Evolutionary conservation across 2,329 filamentous ascomycete species (phyloP), one percentile per base, ranked within the genome.

Genomic region (Alternaria sp.): DNA sequence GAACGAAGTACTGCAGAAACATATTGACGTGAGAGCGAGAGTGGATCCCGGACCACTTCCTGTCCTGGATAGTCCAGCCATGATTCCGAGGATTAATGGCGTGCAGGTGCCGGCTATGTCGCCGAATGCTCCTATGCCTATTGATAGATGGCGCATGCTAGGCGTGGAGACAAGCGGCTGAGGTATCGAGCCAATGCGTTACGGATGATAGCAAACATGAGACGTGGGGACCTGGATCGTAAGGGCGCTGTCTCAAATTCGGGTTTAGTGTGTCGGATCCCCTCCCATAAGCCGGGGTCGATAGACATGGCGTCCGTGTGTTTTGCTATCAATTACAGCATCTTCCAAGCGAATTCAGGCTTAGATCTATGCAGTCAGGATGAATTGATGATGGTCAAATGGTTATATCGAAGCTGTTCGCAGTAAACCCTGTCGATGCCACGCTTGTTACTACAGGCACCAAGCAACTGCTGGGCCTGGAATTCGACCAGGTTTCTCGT

Each of bases 21-120:
- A 74, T 74, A 72, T 79, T 79, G 77, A 78, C 76, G 73, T 79
- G 76, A 79, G 74, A 68, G 71, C 64, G 56, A 73, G 66, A 73
- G 72, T 78, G 72, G 74, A 75, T 70, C 70, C 69, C 68, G 67
- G 66, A 60, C 74, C 69, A 73, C 72, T 68, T 69, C 71, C 62
- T 63, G 70, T 71, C 70, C 66, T 73, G 73, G 73, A 71, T 75
- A 70, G 75, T 68, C 62, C 68, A 61, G 67, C 71, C 74, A 70
- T 70, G 62, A 70, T 71, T 65, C 73, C 71, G 74, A 78, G 67
- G 62, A 62, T 68, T 66, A 67, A 76, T 77, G 72, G 76, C 68
- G 71, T 69, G 76, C 75, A 78, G 64, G 65, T 63, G 65, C 70
- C 71, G 70, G 68, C 71, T 67, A 67, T 62, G 59, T 62, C 65